Evolutionary conservation across 345 rosid genomes (phyloP).

Genomic region (Diplotaxis tenuifolia): DNA sequence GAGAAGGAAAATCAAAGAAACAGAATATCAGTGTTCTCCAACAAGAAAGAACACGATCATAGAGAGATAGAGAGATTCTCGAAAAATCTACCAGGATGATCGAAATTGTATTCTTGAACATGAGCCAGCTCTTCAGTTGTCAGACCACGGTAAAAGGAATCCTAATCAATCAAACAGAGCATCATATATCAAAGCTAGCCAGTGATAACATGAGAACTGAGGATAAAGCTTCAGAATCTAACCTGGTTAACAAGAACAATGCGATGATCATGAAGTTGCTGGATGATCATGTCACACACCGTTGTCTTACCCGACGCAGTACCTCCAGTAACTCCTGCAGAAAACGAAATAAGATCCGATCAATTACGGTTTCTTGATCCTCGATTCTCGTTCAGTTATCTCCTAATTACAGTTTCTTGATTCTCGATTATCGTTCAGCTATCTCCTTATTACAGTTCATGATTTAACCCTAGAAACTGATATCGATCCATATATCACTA

Average conservation of each 20-base stretch:
- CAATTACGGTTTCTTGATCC: too few species aligned
- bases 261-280: conserved; percentile 98
- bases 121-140: conserved; percentile 71
- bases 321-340: conserved; percentile 93
- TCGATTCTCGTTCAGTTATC: too few species aligned
- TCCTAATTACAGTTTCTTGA: too few species aligned
- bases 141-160: conserved; percentile 93
- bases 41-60: neutral
- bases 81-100: conserved; percentile 75
- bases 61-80: neutral
- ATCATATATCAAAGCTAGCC: neutral
- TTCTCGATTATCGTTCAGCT: too few species aligned
- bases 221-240: conserved; percentile 3
- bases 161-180: conserved; percentile 44
- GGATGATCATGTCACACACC: conserved; percentile 98
- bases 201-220: conserved; percentile 5
- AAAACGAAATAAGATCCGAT: neutral
- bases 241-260: conserved; percentile 96
- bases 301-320: conserved; percentile 99
- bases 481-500: neutral
- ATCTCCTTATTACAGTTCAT: too few species aligned
- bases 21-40: neutral
- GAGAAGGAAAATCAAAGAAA: too few species aligned
- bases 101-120: conserved; percentile 96
- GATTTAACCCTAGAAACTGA: conserved; percentile 17